Evolutionary conservation across 768 basidiomycete species (phyloP), one percentile per base, ranked within the genome.

Genomic region (Cubamyces sp.): DNA sequence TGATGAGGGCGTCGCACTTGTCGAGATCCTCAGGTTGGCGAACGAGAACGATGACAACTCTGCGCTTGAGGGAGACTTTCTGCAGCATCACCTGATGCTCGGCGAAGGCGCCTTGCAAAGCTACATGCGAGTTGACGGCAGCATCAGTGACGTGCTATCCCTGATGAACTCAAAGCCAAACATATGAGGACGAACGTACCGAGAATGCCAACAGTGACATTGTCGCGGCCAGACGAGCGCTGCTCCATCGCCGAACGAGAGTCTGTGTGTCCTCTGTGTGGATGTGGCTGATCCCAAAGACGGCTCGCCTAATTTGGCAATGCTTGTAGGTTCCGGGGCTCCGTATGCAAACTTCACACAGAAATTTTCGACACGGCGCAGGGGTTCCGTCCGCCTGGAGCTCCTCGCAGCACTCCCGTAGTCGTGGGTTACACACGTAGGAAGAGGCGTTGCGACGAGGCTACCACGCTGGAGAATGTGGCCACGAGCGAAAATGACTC

Each of bases 91-190:
- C 74, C 73, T 91, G 83, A 74, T 98, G 96, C 75, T 98, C 96
- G 16, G 83, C 80, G 73, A 98, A 97, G 9, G 94, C 94, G 46
- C 96, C 96, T 74, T 97, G 96, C 42, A 98, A 82, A 40, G 96
- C 96, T 94, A 37, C 3, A 23, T 14, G 12, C 34, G 7, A n/a
- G 16, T 1, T 3, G 11, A 21, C 26, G 47, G 50, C 23, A 48
- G 47, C 26, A 9, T 25, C 47, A 34, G 34, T 34, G 9, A 34
- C 34, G 1, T 34, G 34, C 34, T 15, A 34, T 15, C 11, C 7
- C 43, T 25, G 34, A 16, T 14, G 18, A 40, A 40, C 23, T 43
- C 34, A 1, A 18, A 18, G 12, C 14, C 7, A 14, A 7, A 30
- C n/a, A 4, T 5, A 14, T 21, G 9, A 11, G 8, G 12, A 8